Conservation (phyloP, 257 asterid species). For the Parsonsia alboflavescens region DNA sequence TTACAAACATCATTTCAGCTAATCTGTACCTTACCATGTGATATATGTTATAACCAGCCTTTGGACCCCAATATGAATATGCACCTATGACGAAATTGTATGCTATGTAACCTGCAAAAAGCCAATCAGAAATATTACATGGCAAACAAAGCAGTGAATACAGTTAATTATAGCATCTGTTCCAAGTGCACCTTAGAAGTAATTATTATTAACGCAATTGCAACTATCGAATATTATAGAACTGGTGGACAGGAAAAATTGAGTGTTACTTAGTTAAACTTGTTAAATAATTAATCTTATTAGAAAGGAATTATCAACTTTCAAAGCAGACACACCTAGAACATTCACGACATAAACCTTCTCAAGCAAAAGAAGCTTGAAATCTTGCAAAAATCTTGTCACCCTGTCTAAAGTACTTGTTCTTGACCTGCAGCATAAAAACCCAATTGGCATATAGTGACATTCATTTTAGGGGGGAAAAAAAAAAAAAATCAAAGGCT, state of each 20-base stretch:
- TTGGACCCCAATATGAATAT: slow-evolving; percentile 99
- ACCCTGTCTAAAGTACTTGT: slow-evolving; percentile 22
- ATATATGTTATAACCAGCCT: slow-evolving; percentile 90
- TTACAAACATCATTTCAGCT: not conserved
- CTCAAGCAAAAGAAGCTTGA: slow-evolving; percentile 61
- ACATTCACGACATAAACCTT: slow-evolving; percentile 80
- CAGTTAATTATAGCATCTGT: not conserved
- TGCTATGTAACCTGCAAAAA: slow-evolving; percentile 76
- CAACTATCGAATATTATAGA: not conserved
- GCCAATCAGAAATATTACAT: slow-evolving; percentile 15
- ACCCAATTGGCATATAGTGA: slow-evolving; percentile 12
- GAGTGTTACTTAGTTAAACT: not conserved
- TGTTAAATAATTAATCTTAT: not conserved
- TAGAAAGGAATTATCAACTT: not conserved
- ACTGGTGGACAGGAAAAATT: not conserved
- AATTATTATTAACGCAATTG: not conserved
- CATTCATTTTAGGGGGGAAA: slow-evolving; percentile 10
- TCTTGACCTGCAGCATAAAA: slow-evolving; percentile 42
- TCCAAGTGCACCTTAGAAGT: not conserved
- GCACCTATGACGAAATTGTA: slow-evolving; percentile 96
- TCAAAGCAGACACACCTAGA: slow-evolving; percentile 49
- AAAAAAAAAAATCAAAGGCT: not conserved
- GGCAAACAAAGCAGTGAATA: not conserved
- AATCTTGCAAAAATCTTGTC: slow-evolving; percentile 46
- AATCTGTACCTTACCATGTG: slow-evolving; percentile 58